Evolutionary conservation across 805 yeast genomes (phyloP).

Genomic region (Spathaspora boniae): DNA sequence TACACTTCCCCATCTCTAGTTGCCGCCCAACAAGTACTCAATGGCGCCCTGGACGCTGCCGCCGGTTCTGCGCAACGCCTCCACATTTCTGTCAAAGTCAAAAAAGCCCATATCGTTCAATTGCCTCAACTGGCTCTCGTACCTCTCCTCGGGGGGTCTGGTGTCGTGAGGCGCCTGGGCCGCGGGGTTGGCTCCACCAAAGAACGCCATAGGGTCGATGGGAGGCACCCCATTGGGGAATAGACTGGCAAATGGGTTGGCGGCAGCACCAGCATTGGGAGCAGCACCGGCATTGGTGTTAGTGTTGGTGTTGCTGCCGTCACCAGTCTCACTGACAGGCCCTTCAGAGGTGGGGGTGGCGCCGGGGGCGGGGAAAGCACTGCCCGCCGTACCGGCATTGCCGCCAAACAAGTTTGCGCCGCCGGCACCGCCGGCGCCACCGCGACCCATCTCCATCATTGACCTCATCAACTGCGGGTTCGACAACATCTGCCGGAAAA

Average conservation of each 20-base stretch:
- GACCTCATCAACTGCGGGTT: conserved; percentile 85
- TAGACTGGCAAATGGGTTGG: conserved; percentile 39
- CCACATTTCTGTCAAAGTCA: conserved; percentile 88
- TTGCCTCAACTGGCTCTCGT: conserved; percentile 41
- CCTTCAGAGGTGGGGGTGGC: conserved; percentile 32
- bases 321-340: conserved; percentile 12
- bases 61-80: conserved; percentile 90
- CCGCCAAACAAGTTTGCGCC: conserved; percentile 20
- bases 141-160: conserved; percentile 46
- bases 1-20: conserved; percentile 6
- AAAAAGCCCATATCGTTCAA: conserved; percentile 61
- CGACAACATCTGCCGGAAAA: conserved; percentile 62
- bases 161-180: conserved; percentile 34
- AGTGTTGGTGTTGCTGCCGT: conserved; percentile 11
- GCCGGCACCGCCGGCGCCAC: conserved; percentile 35
- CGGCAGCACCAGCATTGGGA: conserved; percentile 18
- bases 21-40: conserved; percentile 61
- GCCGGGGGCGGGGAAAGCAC: conserved; percentile 37
- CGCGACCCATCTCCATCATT: conserved; percentile 71
- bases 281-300: conserved; percentile 11
- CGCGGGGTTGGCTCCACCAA: conserved; percentile 36
- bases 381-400: conserved; percentile 13
- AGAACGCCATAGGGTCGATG: conserved; percentile 52
- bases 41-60: conserved; percentile 97
- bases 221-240: conserved; percentile 35